Evolutionary conservation across 2,329 filamentous ascomycete species (phyloP).

Genomic region (Fusarium albidum): DNA sequence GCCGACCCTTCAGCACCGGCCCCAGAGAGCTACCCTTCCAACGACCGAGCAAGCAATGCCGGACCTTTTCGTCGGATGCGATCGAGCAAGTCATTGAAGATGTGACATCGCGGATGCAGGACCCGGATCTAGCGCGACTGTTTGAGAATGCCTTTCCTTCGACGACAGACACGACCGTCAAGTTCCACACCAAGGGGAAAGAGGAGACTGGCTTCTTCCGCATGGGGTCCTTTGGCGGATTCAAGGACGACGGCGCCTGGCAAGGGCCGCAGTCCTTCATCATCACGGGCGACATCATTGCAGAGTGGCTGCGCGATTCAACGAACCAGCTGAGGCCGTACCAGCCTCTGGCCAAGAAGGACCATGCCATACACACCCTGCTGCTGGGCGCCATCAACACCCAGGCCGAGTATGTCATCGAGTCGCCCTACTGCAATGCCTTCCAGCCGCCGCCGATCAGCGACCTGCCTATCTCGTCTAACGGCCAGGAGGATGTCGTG

Average conservation of each 20-base stretch:
- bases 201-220: conserved; percentile 50
- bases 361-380: conserved; percentile 78
- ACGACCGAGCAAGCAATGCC: conserved; percentile 80
- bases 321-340: conserved; percentile 95
- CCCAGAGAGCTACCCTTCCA: conserved; percentile 85
- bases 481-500: conserved; percentile 84
- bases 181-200: conserved; percentile 79
- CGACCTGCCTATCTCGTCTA: conserved; percentile 73
- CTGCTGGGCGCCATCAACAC: conserved; percentile 96
- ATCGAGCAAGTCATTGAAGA: conserved; percentile 91
- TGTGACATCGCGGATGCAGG: conserved; percentile 79
- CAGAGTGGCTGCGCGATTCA: conserved; percentile 90
- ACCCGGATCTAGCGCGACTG: conserved; percentile 87
- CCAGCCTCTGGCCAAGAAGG: conserved; percentile 82
- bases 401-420: conserved; percentile 92
- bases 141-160: conserved; percentile 98
- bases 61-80: conserved; percentile 85
- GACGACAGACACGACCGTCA: conserved; percentile 82
- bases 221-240: conserved; percentile 41
- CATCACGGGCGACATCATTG: conserved; percentile 92
- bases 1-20: conserved; percentile 81
- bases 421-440: conserved; percentile 96
- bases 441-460: conserved; percentile 94
- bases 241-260: conserved; percentile 70
- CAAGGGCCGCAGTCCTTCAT: conserved; percentile 89